A percentile compares a stretch with the other conserved stretches of the same genome.
These are phyloP conservation scores for Rhodotorula sp. DNA, from an alignment of 1,284 basidiomycete species.

Conservation along the genomic window DNA sequence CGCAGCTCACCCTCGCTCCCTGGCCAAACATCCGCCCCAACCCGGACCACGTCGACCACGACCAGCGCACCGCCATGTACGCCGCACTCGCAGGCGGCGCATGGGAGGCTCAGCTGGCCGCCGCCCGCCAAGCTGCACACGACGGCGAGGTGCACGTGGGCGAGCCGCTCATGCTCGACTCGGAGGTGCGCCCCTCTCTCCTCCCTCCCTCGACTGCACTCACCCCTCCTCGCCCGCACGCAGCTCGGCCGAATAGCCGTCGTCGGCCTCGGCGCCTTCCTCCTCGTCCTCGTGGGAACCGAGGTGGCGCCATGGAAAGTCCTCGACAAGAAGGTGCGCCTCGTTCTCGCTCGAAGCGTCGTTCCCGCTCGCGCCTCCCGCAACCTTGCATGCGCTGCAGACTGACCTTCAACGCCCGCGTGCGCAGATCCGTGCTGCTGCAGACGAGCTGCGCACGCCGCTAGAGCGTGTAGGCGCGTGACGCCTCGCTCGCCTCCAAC, in stretches of 20 bases:
- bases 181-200: constrained; percentile 21
- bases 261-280: constrained; percentile 17
- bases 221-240: no score
- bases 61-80: constrained; percentile 22
- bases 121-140: neutral
- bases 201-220: neutral
- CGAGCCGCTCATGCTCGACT: constrained; percentile 30
- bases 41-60: constrained; percentile 1
- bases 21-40: constrained; percentile 5
- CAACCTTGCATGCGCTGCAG: neutral
- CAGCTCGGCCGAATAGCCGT: constrained; percentile 35
- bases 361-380: no score
- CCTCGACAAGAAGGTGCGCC: constrained; percentile 38
- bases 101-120: constrained; percentile 19
- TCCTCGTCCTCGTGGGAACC: constrained; percentile 36
- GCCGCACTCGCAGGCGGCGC: constrained; percentile 29
- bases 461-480: constrained; percentile 6
- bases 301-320: constrained; percentile 38
- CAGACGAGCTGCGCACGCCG: constrained; percentile 3
- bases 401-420: neutral
- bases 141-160: neutral
- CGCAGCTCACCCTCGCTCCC: neutral
- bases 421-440: constrained; percentile 10
- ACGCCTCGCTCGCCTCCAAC: no score
- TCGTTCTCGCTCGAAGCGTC: neutral